A percentile compares a stretch with the other conserved stretches of the same genome.
Evolutionary conservation across 345 rosid species (phyloP).

Genomic region (Pugionium cornutum): DNA sequence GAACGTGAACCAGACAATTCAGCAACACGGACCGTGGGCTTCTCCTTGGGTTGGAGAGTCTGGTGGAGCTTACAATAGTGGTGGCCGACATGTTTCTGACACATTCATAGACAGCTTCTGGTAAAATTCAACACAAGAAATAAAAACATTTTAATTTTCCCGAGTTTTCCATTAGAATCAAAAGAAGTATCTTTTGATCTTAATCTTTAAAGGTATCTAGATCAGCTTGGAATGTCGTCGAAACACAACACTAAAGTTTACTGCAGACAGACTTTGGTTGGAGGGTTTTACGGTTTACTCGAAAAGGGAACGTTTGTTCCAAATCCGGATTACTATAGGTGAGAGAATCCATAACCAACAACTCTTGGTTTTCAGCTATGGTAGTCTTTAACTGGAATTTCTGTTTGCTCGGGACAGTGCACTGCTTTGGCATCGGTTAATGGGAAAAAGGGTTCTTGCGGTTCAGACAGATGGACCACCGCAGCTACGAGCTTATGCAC

Average conservation of each 20-base stretch:
- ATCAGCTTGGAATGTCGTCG: slow-evolving; percentile 96
- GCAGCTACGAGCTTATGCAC: slow-evolving; percentile 74
- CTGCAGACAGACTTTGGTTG: slow-evolving; percentile 91
- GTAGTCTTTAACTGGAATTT: not conserved
- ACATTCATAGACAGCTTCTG: slow-evolving; percentile 93
- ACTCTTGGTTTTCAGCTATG: not conserved
- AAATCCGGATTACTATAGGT: slow-evolving; percentile 97
- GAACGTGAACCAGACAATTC: slow-evolving; percentile 54
- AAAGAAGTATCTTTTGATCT: not conserved
- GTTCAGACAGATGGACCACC: slow-evolving; percentile 58
- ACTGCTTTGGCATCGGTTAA: slow-evolving; percentile 91
- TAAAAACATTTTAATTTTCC: not conserved
- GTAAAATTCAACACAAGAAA: slow-evolving; percentile 38
- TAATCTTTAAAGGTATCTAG: slow-evolving; percentile 67
- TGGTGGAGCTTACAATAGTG: slow-evolving; percentile 97
- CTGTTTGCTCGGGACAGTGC: slow-evolving; percentile 52
- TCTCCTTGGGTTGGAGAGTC: slow-evolving; percentile 99
- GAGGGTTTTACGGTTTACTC: slow-evolving; percentile 90
- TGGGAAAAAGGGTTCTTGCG: slow-evolving; percentile 84
- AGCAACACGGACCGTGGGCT: slow-evolving; percentile 77
- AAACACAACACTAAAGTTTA: slow-evolving; percentile 89
- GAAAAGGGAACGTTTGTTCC: slow-evolving; percentile 66
- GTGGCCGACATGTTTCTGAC: slow-evolving; percentile 79
- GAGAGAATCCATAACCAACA: slow-evolving; percentile 19
- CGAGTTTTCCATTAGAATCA: not conserved